phyloP scores from a whole-genome alignment of 306 rosid genomes.

The Cajanus cajan region DNA sequence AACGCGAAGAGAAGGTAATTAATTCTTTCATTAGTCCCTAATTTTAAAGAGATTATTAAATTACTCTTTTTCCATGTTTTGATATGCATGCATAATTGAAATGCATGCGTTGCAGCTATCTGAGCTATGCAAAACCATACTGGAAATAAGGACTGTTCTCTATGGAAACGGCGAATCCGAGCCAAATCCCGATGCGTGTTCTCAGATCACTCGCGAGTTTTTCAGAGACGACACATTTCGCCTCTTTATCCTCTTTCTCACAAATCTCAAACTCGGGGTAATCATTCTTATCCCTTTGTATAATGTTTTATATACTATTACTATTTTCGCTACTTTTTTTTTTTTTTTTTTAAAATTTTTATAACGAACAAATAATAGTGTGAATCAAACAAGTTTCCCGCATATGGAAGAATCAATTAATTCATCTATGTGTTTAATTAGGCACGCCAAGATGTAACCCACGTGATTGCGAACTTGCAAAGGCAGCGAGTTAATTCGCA shows the following conservation, averaged over 20 bases:
- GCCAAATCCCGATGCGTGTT: constrained; percentile 60
- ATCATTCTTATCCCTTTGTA: neutral
- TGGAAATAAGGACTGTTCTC: constrained; percentile 49
- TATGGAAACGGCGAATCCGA: constrained; percentile 61
- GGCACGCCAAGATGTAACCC: constrained; percentile 62
- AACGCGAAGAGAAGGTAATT: constrained; percentile 54
- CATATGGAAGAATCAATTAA: neutral
- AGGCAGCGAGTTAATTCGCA: constrained; percentile 53
- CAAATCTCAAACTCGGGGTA: constrained; percentile 60
- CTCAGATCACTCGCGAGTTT: constrained; percentile 62
- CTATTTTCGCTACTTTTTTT: too few relatives aligned
- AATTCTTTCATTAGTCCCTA: too few relatives aligned
- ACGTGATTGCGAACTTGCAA: constrained; percentile 65
- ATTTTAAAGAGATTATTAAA: too few relatives aligned
- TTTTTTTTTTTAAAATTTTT: too few relatives aligned
- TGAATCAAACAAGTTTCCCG: too few relatives aligned
- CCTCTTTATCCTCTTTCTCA: constrained; percentile 46
- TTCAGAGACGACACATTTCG: constrained; percentile 58
- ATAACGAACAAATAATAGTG: too few relatives aligned
- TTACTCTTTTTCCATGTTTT: too few relatives aligned
- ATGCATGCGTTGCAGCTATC: constrained; percentile 42
- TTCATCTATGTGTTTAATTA: neutral
- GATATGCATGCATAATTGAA: too few relatives aligned
- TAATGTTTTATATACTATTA: too few relatives aligned
- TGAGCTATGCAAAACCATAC: constrained; percentile 47